Base-by-base conservation (phyloP, 1,284 basidiomycete genomes). In the Ceratobasidium sp. region DNA sequence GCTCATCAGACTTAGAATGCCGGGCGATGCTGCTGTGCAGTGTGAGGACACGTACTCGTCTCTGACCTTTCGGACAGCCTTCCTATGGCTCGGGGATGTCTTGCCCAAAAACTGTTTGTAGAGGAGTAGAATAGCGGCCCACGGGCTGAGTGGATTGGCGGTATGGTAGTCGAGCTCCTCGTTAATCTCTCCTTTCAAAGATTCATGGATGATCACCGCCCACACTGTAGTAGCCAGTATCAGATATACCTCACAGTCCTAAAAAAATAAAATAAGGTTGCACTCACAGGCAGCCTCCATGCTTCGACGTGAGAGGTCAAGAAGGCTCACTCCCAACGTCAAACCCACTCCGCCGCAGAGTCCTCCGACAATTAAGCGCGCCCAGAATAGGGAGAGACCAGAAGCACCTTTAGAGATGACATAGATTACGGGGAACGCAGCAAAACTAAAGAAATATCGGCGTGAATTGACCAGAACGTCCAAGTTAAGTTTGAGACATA, bases 101-200 rank as follows among this genome's bases (percentile, higher is more conserved):
- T 49, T 58, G 28, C 56, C 42, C 15, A 73, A 15, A 42, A 60
- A 63, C 37, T 63, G 31, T 17, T 56, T 37, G 42, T 63, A 73
- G 4, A 73, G 39, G 23, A 73, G 47, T 5, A 73, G 42, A 1
- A 73, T 28, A 2, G 69, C 69, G 11, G 69, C 47, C 69, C 69
- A 73, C 4, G 69, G 69, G 42, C 69, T 73, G 26, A 73, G 58
- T 3, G 69, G 69, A 26, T 73, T 73, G 31, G 47, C 26, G 23
- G 69, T 63, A 45, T 73, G 69, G 63, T 73, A 73, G 53, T 73
- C 53, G 45, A 73, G 69, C 13, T 73, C 69, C 8, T 73, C 28
- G 26, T 49, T 31, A 11, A 73, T 54, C 31, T 73, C 69, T 13
- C 69, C 69, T 31, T 63, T 63, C 5, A 63, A 20, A 3, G 69